These are phyloP conservation scores for Tagetes erecta DNA, from an alignment of 129 eudicot genomes.

Conservation along the genomic window DNA sequence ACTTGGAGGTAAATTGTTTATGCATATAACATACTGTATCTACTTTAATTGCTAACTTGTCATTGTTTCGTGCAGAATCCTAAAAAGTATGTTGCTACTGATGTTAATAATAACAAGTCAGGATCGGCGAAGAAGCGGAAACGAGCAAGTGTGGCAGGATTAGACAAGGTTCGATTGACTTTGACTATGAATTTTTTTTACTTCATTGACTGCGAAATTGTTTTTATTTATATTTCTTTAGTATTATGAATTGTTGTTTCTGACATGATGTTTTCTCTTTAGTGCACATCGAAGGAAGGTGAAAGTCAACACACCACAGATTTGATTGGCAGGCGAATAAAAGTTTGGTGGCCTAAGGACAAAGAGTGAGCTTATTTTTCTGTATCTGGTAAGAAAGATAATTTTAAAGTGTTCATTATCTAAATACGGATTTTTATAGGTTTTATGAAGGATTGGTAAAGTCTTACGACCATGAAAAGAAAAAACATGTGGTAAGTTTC, in stretches of 20 bases:
- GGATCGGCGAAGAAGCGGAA: slow-evolving; percentile 59
- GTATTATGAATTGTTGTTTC: background rate
- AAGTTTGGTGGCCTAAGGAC: slow-evolving; percentile 99
- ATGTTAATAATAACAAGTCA: slow-evolving; percentile 36
- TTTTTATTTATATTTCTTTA: background rate
- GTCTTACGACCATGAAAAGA: slow-evolving; percentile 82
- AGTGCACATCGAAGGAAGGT: slow-evolving; percentile 68
- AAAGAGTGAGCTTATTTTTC: slow-evolving; percentile 58
- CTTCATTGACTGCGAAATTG: no score
- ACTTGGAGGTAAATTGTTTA: slow-evolving; percentile 47
- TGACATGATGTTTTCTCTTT: slow-evolving; percentile 23
- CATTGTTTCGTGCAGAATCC: slow-evolving; percentile 40
- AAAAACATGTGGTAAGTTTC: slow-evolving; percentile 79
- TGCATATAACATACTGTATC: background rate
- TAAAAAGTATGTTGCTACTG: slow-evolving; percentile 35
- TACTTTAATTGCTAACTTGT: slow-evolving; percentile 1
- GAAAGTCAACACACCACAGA: slow-evolving; percentile 50
- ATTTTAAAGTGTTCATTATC: background rate
- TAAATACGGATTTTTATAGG: slow-evolving; percentile 40
- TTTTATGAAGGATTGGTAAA: slow-evolving; percentile 93
- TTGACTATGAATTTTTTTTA: background rate
- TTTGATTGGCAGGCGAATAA: slow-evolving; percentile 75
- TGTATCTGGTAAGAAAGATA: slow-evolving; percentile 15
- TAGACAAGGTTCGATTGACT: slow-evolving; percentile 68
- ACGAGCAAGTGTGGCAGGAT: slow-evolving; percentile 53